Conservation (phyloP, 371 early-diverging fungal species). For the Lichtheimia corymbifera region DNA sequence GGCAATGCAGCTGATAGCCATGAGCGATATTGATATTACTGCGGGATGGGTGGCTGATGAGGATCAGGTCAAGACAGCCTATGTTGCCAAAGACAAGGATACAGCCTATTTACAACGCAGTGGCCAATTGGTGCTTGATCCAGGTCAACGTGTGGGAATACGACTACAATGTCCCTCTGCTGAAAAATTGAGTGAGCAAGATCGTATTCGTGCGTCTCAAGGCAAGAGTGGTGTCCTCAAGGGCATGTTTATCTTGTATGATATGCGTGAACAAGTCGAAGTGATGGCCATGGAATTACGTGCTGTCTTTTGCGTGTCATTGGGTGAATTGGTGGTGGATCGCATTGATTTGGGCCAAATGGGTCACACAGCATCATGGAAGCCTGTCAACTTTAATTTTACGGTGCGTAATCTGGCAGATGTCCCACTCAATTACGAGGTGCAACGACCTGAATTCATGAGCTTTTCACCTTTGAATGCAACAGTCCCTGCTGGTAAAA, state of each 20-base stretch:
- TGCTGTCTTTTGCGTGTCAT: constrained; percentile 64
- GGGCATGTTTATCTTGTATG: constrained; percentile 66
- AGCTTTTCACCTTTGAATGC: constrained; percentile 30
- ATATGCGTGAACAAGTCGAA: constrained; percentile 48
- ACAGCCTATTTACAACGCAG: constrained; percentile 28
- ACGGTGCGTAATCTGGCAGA: constrained; percentile 66
- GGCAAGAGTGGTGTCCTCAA: constrained; percentile 58
- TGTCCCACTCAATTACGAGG: constrained; percentile 63
- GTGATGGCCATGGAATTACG: constrained; percentile 63
- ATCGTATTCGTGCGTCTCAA: constrained; percentile 34
- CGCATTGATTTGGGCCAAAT: constrained; percentile 75
- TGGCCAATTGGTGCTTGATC: constrained; percentile 45
- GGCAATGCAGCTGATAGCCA: constrained; percentile 56
- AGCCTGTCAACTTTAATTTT: constrained; percentile 60
- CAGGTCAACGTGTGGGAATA: constrained; percentile 60
- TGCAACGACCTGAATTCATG: constrained; percentile 56
- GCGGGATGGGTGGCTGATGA: constrained; percentile 42
- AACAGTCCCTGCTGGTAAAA: constrained; percentile 33
- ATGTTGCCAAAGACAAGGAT: constrained; percentile 8
- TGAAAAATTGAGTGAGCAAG: constrained; percentile 40
- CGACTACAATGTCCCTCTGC: constrained; percentile 65
- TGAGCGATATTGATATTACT: constrained; percentile 53
- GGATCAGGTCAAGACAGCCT: constrained; percentile 21
- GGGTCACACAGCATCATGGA: constrained; percentile 77
- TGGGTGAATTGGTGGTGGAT: constrained; percentile 55